Evolutionary conservation across 805 yeast genomes (phyloP), one percentile per base, ranked within the genome.

Genomic region (Myxozyma lipomycoides): DNA sequence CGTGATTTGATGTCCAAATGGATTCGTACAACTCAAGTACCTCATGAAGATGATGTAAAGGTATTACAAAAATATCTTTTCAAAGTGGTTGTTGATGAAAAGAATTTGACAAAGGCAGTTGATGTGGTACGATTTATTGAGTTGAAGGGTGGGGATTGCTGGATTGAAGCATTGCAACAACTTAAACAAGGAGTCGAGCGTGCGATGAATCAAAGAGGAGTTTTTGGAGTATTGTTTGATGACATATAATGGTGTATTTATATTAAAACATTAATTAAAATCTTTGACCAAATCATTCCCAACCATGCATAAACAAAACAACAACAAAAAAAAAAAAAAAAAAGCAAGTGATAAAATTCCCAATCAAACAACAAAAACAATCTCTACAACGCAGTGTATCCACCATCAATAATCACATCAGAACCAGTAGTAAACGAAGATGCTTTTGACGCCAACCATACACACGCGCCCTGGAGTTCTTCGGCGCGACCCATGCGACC

Each of bases 401-500:
- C 95, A 64, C 95, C 95, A 65, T 86, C 95, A 50, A 84, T 91
- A 26, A 83, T 80, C 69, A 86, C 69, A 69, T 86, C 85, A 66
- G 84, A 83, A 63, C 95, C 95, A 15, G 95, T 86, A 51, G 91
- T 84, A 74, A 86, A 86, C 18, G 84, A 75, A 34, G 86, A 78
- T 6, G 91, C 93, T 50, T 79, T 78, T 35, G 85, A 77, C 23
- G 90, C 82, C 72, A 86, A 75, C 74, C 83, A 86, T 56, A 86
- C 71, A 50, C 84, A 74, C 32, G 86, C 76, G 36, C 95, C 95
- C 36, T 83, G 84, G 65, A 85, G 84, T 70, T 86, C 95, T 64
- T 81, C 76, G 55, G 93, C 91, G 62, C 83, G 87, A 37, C 95
- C 90, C 85, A 86, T 81, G 73, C 95, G 79, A 64, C 79, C 79